Base-by-base conservation (phyloP, 352 stramenopile species). In the Phytopythium cucurbitacearum region DNA sequence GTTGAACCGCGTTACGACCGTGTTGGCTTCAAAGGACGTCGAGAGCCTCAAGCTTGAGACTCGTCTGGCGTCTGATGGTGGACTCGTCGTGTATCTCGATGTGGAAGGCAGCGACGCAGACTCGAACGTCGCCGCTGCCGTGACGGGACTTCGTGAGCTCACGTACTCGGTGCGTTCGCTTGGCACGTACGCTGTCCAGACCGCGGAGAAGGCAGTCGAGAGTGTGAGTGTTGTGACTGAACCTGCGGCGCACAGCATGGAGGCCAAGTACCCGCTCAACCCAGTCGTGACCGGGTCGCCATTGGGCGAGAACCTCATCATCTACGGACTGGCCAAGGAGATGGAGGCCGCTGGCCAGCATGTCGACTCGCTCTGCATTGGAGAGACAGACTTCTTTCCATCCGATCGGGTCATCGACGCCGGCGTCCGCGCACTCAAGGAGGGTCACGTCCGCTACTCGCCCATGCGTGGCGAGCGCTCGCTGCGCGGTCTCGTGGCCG, bases 361-460 rank as follows among this genome's bases (percentile, higher is more conserved):
- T 1, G 91, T 98, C 7, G 12, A 52, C 5, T 55, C 57, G n/a
- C 52, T 67, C 34, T 39, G 43, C n/a, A 42, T 60, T 10, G 53
- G 60, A 16, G 51, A 69, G 60, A 95, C 95, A 4, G 95, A 99
- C 69, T 99, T 98, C 73, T 57, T 81, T 4, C 95, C 95, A 4
- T 89, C 91, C 10, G 46, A 77, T 48, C 80, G 76, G 13, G 90
- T 99, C 9, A 66, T 98, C 13, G 75, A 93, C 12, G 95, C 95
- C 3, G 90, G 95, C 7, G 61, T 63, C 12, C 59, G 65, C 34
- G 88, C 78, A n/a, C 73, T 90, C 42, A 52, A 62, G 5, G 44
- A 82, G 16, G 92, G 95, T 51, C 75, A 94, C 7, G 97, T 96
- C 53, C 86, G 90, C 48, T 98, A 99, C 79, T 98, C 93, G n/a